Conservation (phyloP, 495 filamentous ascomycete genomes). For the Penicillium goetzii region DNA sequence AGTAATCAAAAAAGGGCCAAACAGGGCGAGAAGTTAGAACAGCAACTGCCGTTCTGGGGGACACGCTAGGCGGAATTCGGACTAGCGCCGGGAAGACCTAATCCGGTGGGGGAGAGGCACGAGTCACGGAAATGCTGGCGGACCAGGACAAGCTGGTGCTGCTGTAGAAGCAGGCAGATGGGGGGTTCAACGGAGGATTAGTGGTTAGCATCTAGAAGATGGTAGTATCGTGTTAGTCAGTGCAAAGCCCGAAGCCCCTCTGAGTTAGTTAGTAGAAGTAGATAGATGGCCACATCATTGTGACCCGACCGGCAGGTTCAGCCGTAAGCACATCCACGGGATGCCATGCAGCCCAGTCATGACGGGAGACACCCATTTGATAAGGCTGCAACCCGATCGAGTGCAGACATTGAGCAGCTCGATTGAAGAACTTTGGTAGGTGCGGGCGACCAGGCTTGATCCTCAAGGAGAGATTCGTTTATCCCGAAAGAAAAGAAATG, state of each 20-base stretch:
- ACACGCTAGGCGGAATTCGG: conserved; percentile 18
- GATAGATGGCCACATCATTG: background rate
- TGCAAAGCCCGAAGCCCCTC: background rate
- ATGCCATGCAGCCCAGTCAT: conserved; percentile 13
- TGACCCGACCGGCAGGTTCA: conserved; percentile 17
- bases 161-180: background rate
- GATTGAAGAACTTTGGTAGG: background rate
- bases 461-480: background rate
- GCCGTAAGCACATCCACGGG: conserved; percentile 15
- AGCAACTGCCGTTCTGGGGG: conserved; percentile 12
- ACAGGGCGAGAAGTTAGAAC: background rate
- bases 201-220: conserved; percentile 26
- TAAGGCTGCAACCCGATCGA: conserved; percentile 14
- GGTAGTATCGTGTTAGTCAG: conserved; percentile 8
- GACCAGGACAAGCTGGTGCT: conserved; percentile 7
- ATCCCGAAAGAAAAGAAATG: background rate
- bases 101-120: conserved; percentile 17
- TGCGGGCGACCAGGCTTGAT: background rate
- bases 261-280: background rate
- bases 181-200: background rate
- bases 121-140: conserved; percentile 25
- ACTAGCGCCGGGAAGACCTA: conserved; percentile 23
- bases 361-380: conserved; percentile 7
- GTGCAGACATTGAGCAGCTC: conserved; percentile 11
- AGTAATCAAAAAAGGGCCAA: conserved; percentile 6